Conservation (phyloP, 495 filamentous ascomycete species). For the Penicillium herquei region DNA sequence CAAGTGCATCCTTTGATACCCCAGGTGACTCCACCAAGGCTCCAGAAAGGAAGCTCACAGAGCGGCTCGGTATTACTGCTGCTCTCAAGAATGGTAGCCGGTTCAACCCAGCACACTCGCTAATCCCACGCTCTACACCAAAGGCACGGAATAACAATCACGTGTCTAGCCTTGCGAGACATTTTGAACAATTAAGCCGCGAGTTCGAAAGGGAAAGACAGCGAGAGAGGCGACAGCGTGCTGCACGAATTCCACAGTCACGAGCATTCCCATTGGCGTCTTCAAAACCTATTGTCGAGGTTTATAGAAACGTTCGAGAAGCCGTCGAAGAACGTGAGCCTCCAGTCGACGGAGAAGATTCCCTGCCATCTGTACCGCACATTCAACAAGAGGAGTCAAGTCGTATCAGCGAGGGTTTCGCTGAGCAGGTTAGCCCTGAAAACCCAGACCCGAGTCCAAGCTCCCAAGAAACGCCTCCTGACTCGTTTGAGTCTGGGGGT, state of each 20-base stretch:
- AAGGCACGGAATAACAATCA: slow-evolving; percentile 64
- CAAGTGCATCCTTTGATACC: slow-evolving; percentile 21
- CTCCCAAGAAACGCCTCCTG: slow-evolving; percentile 28
- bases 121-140: slow-evolving; percentile 85
- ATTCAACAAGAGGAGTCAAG: slow-evolving; percentile 28
- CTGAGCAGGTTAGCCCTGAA: slow-evolving; percentile 20
- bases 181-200: slow-evolving; percentile 93
- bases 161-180: slow-evolving; percentile 85
- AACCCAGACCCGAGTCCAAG: slow-evolving; percentile 16
- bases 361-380: slow-evolving; percentile 26
- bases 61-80: slow-evolving; percentile 58
- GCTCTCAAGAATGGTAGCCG: slow-evolving; percentile 56
- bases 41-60: slow-evolving; percentile 69
- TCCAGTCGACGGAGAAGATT: slow-evolving; percentile 60
- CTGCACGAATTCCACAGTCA: slow-evolving; percentile 74
- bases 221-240: slow-evolving; percentile 77
- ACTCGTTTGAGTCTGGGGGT: slow-evolving; percentile 51
- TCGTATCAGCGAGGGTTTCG: slow-evolving; percentile 28
- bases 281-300: slow-evolving; percentile 94
- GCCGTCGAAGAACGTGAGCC: slow-evolving; percentile 84
- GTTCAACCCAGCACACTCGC: slow-evolving; percentile 61
- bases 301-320: slow-evolving; percentile 89
- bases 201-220: slow-evolving; percentile 96
- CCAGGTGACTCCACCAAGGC: slow-evolving; percentile 36
- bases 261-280: slow-evolving; percentile 85